Conservation (phyloP, 495 filamentous ascomycete genomes). For the Neurospora sp. region DNA sequence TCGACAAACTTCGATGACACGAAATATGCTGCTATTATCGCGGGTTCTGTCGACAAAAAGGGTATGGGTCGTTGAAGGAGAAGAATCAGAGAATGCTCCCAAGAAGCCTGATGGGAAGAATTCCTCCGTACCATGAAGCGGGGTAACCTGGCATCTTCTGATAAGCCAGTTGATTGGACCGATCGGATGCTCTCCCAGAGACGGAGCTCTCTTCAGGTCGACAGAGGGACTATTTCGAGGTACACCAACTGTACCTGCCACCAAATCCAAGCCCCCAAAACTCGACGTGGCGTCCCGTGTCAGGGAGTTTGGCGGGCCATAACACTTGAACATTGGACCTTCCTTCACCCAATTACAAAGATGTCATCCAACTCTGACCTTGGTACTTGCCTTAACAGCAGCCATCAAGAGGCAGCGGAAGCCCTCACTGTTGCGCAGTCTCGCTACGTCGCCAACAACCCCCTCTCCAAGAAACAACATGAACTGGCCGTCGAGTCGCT, state of each 20-base stretch:
- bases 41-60: not conserved
- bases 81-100: not conserved
- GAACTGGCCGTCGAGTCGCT: slow-evolving; percentile 30
- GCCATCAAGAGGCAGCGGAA: not conserved
- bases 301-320: not conserved
- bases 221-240: not conserved
- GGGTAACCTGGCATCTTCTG: not conserved
- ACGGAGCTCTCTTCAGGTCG: not conserved
- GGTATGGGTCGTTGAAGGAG: not conserved
- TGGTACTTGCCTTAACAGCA: not conserved
- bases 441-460: slow-evolving; percentile 25
- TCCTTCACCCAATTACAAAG: not conserved
- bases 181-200: not conserved
- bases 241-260: not conserved
- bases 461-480: slow-evolving; percentile 26
- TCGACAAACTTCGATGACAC: not conserved
- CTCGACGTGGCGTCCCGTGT: not conserved
- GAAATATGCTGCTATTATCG: not conserved
- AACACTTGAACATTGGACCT: not conserved
- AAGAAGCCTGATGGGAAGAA: not conserved
- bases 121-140: not conserved
- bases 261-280: not conserved
- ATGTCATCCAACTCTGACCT: not conserved
- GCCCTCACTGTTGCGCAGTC: slow-evolving; percentile 23
- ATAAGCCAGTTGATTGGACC: not conserved